Evolutionary conservation across 768 basidiomycete species (phyloP), one percentile per base, ranked within the genome.

Genomic region (Rhizopogon rudus): DNA sequence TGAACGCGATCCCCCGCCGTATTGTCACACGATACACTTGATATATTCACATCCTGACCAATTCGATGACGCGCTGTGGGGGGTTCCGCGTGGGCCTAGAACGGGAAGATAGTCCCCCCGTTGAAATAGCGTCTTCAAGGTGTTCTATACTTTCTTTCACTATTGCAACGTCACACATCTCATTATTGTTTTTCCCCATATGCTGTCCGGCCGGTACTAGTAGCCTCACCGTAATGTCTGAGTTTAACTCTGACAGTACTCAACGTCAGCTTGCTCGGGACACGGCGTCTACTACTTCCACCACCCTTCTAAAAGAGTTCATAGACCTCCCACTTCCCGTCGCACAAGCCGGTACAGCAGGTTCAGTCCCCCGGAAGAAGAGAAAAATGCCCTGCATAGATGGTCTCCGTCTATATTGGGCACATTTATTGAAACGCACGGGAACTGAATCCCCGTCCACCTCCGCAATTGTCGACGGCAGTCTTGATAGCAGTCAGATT

Each of bases 361-460:
- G 60, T 25, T 56, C 69, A 6, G 43, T 53, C 53, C 60, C 60
- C 37, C 67, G 63, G 53, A 71, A 69, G 48, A 69, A 59, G 39
- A 64, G 64, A 63, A 77, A 71, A 63, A 73, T 69, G 33, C 69
- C 74, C 49, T 73, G 75, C 37, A 70, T 81, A 54, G 67, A 61
- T 43, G 61, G 64, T 20, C 60, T 80, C 56, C 67, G 65, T 41
- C 69, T 73, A 6, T 72, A 76, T 31, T 86, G 80, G 83, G 74
- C 73, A 2, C 73, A 67, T 39, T 75, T 87, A 67, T 75, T 76
- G 66, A 76, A 74, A 58, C 79, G 79, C 35, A 71, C 87, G 33
- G 80, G 82, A 28, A 75, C 80, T 1, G 81, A 79, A n/a, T 73
- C 78, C 1, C 83, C 81, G 10, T 83, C 82, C 5, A 79, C 80